phyloP scores from a whole-genome alignment of 495 filamentous ascomycete genomes.

The Delitschia confertaspora region DNA sequence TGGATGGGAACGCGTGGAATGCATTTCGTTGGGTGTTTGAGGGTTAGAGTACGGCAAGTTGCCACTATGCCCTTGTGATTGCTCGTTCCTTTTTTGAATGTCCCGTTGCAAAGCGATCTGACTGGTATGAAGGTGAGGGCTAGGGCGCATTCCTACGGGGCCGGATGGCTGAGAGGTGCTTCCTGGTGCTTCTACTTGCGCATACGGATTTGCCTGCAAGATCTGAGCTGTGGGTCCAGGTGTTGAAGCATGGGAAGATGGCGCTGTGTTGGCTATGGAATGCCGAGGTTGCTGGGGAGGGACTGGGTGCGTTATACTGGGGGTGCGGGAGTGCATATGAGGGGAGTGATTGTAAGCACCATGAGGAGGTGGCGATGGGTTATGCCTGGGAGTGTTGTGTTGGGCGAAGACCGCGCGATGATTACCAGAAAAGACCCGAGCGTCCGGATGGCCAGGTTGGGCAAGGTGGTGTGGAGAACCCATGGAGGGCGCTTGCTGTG shows the following conservation, averaged over 20 bases:
- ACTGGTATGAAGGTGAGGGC: slow-evolving; percentile 18
- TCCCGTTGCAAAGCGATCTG: slow-evolving; percentile 12
- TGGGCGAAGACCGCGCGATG: slow-evolving; percentile 18
- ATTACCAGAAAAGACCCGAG: slow-evolving; percentile 9
- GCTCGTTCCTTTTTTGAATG: slow-evolving; percentile 14
- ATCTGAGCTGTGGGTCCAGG: slow-evolving; percentile 13
- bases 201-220: slow-evolving; percentile 28
- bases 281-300: slow-evolving; percentile 7
- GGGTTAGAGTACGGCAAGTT: slow-evolving; percentile 12
- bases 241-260: slow-evolving; percentile 2
- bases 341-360: slow-evolving; percentile 13
- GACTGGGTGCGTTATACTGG: slow-evolving; percentile 6
- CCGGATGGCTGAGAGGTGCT: slow-evolving; percentile 6
- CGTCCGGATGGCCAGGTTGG: slow-evolving; percentile 8
- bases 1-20: slow-evolving; percentile 7
- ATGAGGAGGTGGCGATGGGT: slow-evolving; percentile 21
- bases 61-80: slow-evolving; percentile 15
- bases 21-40: slow-evolving; percentile 8
- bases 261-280: slow-evolving; percentile 2
- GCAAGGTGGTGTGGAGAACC: slow-evolving; percentile 12
- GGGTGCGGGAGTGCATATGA: slow-evolving; percentile 19
- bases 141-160: slow-evolving; percentile 20
- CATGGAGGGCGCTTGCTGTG: slow-evolving; percentile 4
- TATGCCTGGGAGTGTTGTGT: slow-evolving; percentile 14
- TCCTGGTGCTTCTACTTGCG: slow-evolving; percentile 21